Evolutionary conservation across 345 rosid genomes (phyloP).

Genomic region (Aquilaria sinensis): DNA sequence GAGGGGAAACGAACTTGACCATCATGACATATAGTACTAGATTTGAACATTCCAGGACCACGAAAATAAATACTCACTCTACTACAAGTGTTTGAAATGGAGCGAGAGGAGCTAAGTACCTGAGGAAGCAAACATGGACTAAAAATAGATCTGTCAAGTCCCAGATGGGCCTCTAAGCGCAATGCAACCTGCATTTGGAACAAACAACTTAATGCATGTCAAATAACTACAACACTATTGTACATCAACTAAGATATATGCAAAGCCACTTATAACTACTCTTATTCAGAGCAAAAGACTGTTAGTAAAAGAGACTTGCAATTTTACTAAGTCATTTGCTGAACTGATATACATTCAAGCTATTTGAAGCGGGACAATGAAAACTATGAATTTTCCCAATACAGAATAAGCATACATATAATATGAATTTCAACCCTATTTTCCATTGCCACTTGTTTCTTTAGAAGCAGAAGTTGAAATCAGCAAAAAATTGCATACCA

Average conservation of each 20-base stretch:
- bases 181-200: conserved; percentile 45
- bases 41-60: not conserved
- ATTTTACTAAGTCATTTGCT: too few relatives aligned
- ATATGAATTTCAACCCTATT: too few relatives aligned
- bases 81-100: conserved; percentile 1
- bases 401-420: too few relatives aligned
- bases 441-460: too few relatives aligned
- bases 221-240: too few relatives aligned
- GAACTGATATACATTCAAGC: too few relatives aligned
- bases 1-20: not conserved
- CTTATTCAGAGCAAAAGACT: too few relatives aligned
- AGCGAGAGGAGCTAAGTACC: conserved; percentile 25
- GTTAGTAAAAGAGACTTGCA: too few relatives aligned
- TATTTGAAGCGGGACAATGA: too few relatives aligned
- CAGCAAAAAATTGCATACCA: conserved; percentile 36
- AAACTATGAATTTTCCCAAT: too few relatives aligned
- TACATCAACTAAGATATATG: too few relatives aligned
- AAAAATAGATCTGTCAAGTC: conserved; percentile 47
- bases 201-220: not conserved
- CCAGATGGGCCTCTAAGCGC: conserved; percentile 52
- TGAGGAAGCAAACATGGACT: conserved; percentile 50
- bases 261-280: too few relatives aligned
- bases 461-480: not conserved
- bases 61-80: not conserved
- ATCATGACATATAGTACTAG: not conserved